phyloP scores from a whole-genome alignment of 345 rosid genomes.

The Rhodomyrtus tomentosa region DNA sequence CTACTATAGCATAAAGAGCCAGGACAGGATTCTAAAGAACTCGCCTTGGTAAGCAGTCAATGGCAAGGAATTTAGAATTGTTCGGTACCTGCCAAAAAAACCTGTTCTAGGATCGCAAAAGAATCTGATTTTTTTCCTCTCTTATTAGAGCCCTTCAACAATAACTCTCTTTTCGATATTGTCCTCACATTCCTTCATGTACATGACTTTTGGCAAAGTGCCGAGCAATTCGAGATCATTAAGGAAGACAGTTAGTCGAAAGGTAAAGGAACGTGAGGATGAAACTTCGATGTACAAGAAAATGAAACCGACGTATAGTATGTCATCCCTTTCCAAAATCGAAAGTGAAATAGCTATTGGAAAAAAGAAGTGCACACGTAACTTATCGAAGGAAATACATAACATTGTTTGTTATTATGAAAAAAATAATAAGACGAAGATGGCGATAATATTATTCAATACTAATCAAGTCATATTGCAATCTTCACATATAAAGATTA shows the following conservation, averaged over 20 bases:
- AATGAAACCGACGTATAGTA: background rate
- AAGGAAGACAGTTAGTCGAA: background rate
- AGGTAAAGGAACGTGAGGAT: no score
- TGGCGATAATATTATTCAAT: no score
- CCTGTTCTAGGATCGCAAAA: background rate
- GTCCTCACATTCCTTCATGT: background rate
- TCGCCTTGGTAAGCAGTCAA: background rate
- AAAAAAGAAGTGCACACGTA: no score
- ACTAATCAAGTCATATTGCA: no score
- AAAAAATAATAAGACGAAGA: no score
- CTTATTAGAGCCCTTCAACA: background rate
- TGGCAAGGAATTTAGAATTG: background rate
- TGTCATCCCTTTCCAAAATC: background rate
- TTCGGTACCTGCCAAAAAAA: no score
- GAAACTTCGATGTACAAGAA: no score
- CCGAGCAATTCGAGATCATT: background rate
- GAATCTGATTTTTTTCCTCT: background rate
- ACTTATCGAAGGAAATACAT: no score
- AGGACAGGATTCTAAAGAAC: background rate
- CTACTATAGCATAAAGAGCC: background rate
- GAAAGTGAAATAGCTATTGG: background rate
- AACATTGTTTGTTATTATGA: no score
- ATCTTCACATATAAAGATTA: background rate
- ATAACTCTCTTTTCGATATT: no score
- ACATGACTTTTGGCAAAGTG: background rate